Evolutionary conservation across 1,284 basidiomycete genomes (phyloP).

Genomic region (Puccinia polysora): DNA sequence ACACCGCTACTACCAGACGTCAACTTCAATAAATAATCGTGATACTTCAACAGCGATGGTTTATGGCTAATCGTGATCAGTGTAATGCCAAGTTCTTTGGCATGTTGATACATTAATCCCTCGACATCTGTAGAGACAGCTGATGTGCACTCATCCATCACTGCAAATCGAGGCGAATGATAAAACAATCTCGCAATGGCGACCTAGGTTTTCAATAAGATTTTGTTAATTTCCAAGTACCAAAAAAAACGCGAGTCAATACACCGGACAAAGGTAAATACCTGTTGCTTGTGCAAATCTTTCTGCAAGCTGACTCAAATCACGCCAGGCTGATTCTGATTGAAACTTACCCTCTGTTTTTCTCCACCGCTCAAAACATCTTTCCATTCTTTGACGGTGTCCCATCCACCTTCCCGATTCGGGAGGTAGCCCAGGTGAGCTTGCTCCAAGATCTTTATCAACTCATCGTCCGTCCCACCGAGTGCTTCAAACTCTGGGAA

Average conservation of each 20-base stretch:
- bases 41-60: constrained; percentile 74
- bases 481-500: constrained; percentile 68
- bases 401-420: constrained; percentile 80
- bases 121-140: constrained; percentile 96
- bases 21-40: constrained; percentile 73
- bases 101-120: constrained; percentile 89
- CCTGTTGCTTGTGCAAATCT: not conserved
- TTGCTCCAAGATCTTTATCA: constrained; percentile 68
- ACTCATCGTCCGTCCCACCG: constrained; percentile 64
- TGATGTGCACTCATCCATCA: constrained; percentile 77
- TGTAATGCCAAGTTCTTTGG: constrained; percentile 81
- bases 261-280: too few relatives aligned
- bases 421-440: constrained; percentile 83
- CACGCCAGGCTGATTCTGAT: not conserved
- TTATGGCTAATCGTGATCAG: constrained; percentile 83
- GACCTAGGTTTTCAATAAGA: constrained; percentile 59
- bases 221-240: not conserved
- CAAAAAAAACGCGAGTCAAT: too few relatives aligned
- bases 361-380: constrained; percentile 87
- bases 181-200: constrained; percentile 77
- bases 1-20: too few relatives aligned
- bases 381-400: constrained; percentile 88
- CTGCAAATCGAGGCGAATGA: constrained; percentile 66
- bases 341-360: constrained; percentile 72
- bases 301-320: not conserved